phyloP scores from a whole-genome alignment of 345 rosid species.

The Bruguiera gymnorhiza region DNA sequence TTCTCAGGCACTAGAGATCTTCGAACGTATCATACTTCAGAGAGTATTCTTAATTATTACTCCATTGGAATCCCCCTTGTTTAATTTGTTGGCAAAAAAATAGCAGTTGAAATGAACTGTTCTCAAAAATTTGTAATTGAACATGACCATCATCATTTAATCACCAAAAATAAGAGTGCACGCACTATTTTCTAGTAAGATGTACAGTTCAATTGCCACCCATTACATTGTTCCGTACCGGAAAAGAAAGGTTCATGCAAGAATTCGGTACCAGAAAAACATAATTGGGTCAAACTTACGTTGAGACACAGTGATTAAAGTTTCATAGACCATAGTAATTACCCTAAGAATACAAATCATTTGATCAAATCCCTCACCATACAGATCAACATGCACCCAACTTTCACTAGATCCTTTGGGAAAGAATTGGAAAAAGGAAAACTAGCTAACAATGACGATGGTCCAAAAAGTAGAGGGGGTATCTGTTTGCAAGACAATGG shows the following conservation, averaged over 20 bases:
- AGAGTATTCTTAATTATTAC: too few species aligned
- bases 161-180: neutral
- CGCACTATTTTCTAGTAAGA: slow-evolving; percentile 14
- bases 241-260: slow-evolving; percentile 6
- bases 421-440: too few species aligned
- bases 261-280: slow-evolving; percentile 14
- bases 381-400: too few species aligned
- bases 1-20: neutral
- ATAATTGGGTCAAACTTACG: slow-evolving; percentile 33
- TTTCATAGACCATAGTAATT: slow-evolving; percentile 56
- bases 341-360: slow-evolving; percentile 28
- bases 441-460: too few species aligned
- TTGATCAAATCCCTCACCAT: slow-evolving; percentile 19
- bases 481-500: slow-evolving; percentile 4
- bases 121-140: neutral
- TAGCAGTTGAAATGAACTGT: neutral
- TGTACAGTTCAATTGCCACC: neutral
- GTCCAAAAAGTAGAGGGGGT: neutral
- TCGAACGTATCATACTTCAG: slow-evolving; percentile 7
- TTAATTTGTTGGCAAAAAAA: neutral
- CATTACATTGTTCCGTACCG: slow-evolving; percentile 9
- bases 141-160: slow-evolving; percentile 10
- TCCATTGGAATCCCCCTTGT: too few species aligned
- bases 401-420: too few species aligned
- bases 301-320: slow-evolving; percentile 35